Conservation (phyloP, 2,329 filamentous ascomycete species). For the Plenodomus tracheiphilus region DNA sequence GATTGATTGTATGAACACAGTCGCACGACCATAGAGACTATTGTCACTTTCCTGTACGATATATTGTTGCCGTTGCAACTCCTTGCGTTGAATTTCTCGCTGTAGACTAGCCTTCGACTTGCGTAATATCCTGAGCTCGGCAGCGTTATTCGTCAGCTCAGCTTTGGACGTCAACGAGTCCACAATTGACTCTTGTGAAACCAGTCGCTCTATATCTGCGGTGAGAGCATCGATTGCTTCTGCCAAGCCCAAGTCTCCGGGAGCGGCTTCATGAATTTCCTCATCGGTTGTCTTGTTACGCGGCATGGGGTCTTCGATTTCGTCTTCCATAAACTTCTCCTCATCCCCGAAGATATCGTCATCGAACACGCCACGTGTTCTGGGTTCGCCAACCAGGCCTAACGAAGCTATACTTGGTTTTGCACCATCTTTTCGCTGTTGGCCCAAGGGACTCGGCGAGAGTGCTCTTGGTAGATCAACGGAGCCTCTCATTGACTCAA, state of each 20-base stretch:
- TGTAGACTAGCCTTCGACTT: constrained; percentile 95
- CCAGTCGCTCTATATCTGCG: constrained; percentile 85
- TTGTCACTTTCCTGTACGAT: constrained; percentile 98
- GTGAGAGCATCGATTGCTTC: constrained; percentile 91
- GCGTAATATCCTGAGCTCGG: constrained; percentile 85
- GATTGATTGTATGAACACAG: constrained; percentile 86
- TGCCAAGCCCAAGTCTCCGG: constrained; percentile 87
- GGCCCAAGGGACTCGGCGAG: constrained; percentile 37
- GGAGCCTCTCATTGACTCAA: constrained; percentile 64
- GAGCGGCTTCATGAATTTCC: constrained; percentile 89
- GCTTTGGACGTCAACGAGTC: constrained; percentile 92
- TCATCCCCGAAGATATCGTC: constrained; percentile 93
- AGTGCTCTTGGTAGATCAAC: constrained; percentile 58
- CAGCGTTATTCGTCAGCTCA: constrained; percentile 94
- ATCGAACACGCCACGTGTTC: constrained; percentile 87
- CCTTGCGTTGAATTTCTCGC: constrained; percentile 88
- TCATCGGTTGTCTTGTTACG: constrained; percentile 69
- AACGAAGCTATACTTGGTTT: constrained; percentile 90
- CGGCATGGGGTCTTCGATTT: constrained; percentile 72
- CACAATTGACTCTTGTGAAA: constrained; percentile 85
- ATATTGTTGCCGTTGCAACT: constrained; percentile 95
- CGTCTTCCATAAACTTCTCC: constrained; percentile 82
- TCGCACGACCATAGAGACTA: constrained; percentile 89
- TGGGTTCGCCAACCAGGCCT: constrained; percentile 84
- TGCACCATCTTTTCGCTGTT: constrained; percentile 51